Percentiles rank a stretch among this genome's conserved stretches.
These are phyloP conservation scores for Clonostachys byssicola DNA, from an alignment of 2,329 filamentous ascomycete species.

Conservation along the genomic window DNA sequence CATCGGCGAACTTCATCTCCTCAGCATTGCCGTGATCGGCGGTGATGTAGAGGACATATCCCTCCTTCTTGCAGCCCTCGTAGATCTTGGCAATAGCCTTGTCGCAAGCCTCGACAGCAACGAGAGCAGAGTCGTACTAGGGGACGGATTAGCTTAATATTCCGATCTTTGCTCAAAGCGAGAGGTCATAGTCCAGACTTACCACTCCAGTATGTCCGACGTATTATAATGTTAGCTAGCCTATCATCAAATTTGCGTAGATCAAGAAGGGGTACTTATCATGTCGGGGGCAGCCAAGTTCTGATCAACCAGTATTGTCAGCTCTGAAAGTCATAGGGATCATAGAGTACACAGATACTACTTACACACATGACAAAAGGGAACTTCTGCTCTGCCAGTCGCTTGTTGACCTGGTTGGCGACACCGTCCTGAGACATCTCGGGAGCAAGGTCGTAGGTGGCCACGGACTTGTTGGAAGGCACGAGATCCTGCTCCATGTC, in stretches of 20 bases:
- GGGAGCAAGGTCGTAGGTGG: constrained; percentile 91
- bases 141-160: not conserved
- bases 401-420: constrained; percentile 83
- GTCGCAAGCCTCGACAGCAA: constrained; percentile 83
- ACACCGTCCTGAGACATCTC: constrained; percentile 94
- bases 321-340: not conserved
- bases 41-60: constrained; percentile 92
- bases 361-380: constrained; percentile 78
- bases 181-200: not conserved
- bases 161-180: not conserved
- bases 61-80: constrained; percentile 88
- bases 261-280: constrained; percentile 22
- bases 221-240: constrained; percentile 1
- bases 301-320: constrained; percentile 33
- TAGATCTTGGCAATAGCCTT: constrained; percentile 90
- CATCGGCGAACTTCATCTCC: constrained; percentile 96
- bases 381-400: constrained; percentile 79
- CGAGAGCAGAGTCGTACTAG: constrained; percentile 80
- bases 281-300: constrained; percentile 99
- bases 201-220: constrained; percentile 91
- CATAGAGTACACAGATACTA: not conserved
- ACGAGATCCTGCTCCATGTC: constrained; percentile 78
- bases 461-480: constrained; percentile 81
- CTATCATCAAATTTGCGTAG: not conserved
- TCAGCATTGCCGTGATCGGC: constrained; percentile 97